Evolutionary conservation across 805 yeast genomes (phyloP).

Genomic region (Zygosaccharomyces lentus): DNA sequence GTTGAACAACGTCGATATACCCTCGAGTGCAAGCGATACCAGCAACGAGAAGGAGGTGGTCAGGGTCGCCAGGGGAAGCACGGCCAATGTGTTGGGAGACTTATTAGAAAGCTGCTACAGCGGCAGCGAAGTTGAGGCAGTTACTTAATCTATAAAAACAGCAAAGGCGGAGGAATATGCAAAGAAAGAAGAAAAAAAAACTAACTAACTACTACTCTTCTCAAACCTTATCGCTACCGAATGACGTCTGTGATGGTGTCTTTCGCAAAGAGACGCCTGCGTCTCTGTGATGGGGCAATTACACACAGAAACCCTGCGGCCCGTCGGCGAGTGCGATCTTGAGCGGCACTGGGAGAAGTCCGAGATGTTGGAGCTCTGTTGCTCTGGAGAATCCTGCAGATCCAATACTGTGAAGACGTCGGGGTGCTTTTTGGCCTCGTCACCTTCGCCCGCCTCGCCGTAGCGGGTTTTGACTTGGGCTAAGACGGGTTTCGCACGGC

Average conservation of each 20-base stretch:
- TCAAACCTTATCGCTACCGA: conserved; percentile 27
- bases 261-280: conserved; percentile 22
- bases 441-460: not conserved
- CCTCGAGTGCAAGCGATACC: conserved; percentile 3
- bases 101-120: conserved; percentile 16
- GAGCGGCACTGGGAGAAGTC: conserved; percentile 6
- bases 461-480: conserved; percentile 3
- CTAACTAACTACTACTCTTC: conserved; percentile 9
- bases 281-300: conserved; percentile 2
- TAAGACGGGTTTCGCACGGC: conserved; percentile 4
- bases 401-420: conserved; percentile 1
- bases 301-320: conserved; percentile 2
- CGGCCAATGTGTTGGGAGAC: conserved; percentile 10
- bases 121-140: conserved; percentile 6
- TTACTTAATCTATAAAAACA: not conserved
- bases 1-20: conserved; percentile 1
- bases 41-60: conserved; percentile 1
- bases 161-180: not conserved
- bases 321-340: conserved; percentile 1
- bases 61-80: conserved; percentile 2
- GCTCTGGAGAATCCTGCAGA: not conserved
- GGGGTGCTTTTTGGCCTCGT: not conserved
- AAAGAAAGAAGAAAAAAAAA: not conserved
- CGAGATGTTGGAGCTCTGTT: not conserved
- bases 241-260: conserved; percentile 33